Base-by-base conservation (phyloP, 805 yeast species). In the Candida krabiensis region DNA sequence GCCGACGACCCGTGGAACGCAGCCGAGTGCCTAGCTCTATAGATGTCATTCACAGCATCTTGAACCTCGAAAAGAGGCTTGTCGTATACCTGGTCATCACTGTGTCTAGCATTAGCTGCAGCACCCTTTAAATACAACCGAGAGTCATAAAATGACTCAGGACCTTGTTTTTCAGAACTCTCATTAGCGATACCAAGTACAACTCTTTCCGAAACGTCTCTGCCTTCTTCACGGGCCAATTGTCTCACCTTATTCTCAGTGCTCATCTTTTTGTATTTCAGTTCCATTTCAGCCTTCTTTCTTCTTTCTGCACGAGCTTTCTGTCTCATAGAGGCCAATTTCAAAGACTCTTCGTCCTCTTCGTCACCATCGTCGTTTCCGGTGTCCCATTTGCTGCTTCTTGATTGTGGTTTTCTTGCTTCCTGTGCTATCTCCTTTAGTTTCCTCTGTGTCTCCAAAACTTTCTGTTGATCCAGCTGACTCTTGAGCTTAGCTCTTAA, bases 151-250 rank as follows among this genome's bases (percentile, higher is more conserved):
- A 69, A 69, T 2, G 69, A 61, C 30, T 74, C 81, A 55, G 29
- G 49, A 13, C 44, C 49, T 23, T 42, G 41, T 25, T 44, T 46
- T 4, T 40, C 45, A 13, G 50, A 39, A 7, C 50, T 41, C 4
- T 23, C 1, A 71, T 68, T 9, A 2, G 60, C 41, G 4, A 75
- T 62, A 0, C 81, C 81, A 19, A 77, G 42, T 2, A 75, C 75
- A 1, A 79, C 77, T 41, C 73, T 66, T 32, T 76, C 83, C 8
- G 82, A 74, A 9, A 80, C 58, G 34, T 77, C 82, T 33, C 83
- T 58, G 19, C 72, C 71, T n/a, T 62, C 56, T 19, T 70, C 65
- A 22, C 60, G 55, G 0, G 80, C 76, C 46, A 75, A 43, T 18
- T 60, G 53, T 37, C 68, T 61, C 24, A 75, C 51, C 30, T 69